Evolutionary conservation across 75 land plant species (phyloP).

Genomic region (Adiantum capillusveneris): DNA sequence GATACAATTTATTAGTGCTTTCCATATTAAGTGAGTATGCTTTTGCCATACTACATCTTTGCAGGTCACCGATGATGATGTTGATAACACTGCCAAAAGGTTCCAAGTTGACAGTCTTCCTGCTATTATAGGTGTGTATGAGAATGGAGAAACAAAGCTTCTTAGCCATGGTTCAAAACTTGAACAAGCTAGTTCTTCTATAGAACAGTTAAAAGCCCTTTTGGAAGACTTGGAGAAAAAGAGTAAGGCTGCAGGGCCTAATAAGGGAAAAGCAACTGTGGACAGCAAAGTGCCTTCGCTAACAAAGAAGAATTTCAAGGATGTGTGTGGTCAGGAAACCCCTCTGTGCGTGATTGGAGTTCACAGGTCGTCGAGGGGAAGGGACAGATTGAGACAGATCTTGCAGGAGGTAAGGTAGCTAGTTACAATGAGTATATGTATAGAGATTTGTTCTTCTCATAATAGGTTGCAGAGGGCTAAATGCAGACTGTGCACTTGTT

Average conservation of each 20-base stretch:
- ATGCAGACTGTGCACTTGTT: no score
- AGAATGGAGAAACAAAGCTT: slow-evolving; percentile 46
- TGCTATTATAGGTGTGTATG: slow-evolving; percentile 63
- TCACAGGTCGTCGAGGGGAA: slow-evolving; percentile 45
- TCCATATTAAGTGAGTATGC: neutral
- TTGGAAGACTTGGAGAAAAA: slow-evolving; percentile 64
- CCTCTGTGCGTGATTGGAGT: slow-evolving; percentile 75
- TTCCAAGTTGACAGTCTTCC: slow-evolving; percentile 66
- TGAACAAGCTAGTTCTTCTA: slow-evolving; percentile 41
- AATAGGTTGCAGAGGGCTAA: no score
- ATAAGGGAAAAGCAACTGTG: slow-evolving; percentile 15
- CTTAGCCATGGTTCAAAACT: slow-evolving; percentile 32
- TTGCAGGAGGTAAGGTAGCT: slow-evolving; percentile 32
- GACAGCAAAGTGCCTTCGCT: slow-evolving; percentile 30
- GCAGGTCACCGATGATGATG: slow-evolving; percentile 51
- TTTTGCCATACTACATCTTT: slow-evolving; percentile 10
- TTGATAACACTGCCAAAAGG: slow-evolving; percentile 30
- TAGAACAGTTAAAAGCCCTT: slow-evolving; percentile 43
- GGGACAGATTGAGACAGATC: slow-evolving; percentile 43
- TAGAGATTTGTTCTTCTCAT: neutral
- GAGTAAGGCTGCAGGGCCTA: slow-evolving; percentile 40
- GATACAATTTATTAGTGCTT: no score
- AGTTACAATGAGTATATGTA: neutral
- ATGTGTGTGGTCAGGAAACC: slow-evolving; percentile 47
- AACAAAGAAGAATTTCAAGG: slow-evolving; percentile 36